A percentile compares a stretch with the other conserved stretches of the same genome.
Conservation (phyloP, 2,329 filamentous ascomycete genomes). For the Lasiodiplodia theobromae region DNA sequence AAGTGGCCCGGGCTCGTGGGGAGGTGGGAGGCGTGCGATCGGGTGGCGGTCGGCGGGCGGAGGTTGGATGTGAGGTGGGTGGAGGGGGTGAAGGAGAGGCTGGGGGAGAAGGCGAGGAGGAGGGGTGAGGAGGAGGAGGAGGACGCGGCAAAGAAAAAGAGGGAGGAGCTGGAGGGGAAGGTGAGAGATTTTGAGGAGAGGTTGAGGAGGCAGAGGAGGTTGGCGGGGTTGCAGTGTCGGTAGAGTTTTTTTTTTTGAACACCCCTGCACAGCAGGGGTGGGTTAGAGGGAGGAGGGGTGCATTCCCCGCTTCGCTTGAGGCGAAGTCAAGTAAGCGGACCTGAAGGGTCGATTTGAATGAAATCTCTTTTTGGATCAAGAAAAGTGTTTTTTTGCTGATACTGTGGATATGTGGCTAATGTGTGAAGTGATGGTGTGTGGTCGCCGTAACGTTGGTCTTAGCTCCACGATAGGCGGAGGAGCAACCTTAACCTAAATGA, state of each 20-base stretch:
- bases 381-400: neutral
- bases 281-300: neutral
- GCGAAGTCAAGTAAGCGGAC: conserved; percentile 7
- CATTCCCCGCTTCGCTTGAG: conserved; percentile 6
- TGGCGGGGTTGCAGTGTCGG: neutral
- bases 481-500: too few species aligned
- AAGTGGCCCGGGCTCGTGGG: neutral
- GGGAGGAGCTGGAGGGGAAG: neutral
- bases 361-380: neutral
- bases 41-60: neutral
- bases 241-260: neutral
- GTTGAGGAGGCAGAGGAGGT: conserved; percentile 8
- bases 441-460: too few species aligned
- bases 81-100: neutral
- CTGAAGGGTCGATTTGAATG: neutral
- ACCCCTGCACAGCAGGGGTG: neutral
- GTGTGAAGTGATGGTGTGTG: too few species aligned
- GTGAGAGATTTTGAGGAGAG: neutral
- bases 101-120: neutral
- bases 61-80: neutral
- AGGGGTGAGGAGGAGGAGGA: neutral
- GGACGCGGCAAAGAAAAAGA: neutral
- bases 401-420: neutral
- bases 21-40: neutral
- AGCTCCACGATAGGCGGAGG: too few species aligned